Conservation (phyloP, 1,284 basidiomycete species). For the Ustilago shanxiensis region DNA sequence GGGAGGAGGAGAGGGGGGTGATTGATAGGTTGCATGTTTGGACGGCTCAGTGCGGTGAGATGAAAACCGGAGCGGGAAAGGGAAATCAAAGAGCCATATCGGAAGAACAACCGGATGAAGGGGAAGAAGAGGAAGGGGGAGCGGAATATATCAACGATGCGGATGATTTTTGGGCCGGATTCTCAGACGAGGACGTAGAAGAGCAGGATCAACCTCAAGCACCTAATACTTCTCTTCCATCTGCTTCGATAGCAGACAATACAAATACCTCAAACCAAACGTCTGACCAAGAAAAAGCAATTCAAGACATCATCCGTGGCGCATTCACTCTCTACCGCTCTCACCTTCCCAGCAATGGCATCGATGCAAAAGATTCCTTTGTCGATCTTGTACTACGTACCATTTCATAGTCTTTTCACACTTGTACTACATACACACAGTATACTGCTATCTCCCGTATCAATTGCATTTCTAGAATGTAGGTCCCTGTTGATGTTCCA, state of each 20-base stretch:
- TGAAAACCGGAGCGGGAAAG: not conserved
- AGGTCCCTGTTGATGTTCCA: constrained; percentile 29
- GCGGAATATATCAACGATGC: constrained; percentile 50
- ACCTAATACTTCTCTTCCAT: too few species aligned
- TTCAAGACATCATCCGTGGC: constrained; percentile 35
- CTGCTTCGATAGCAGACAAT: too few species aligned
- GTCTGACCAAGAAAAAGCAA: constrained; percentile 17
- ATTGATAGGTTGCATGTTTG: constrained; percentile 6
- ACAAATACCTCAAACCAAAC: too few species aligned
- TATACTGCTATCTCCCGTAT: not conserved
- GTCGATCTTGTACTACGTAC: constrained; percentile 17
- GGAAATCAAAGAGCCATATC: not conserved
- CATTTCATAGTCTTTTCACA: constrained; percentile 4
- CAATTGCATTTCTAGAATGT: constrained; percentile 13
- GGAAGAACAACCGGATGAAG: not conserved
- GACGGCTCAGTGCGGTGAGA: constrained; percentile 1
- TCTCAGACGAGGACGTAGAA: constrained; percentile 38
- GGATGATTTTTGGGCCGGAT: constrained; percentile 51
- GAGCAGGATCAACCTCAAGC: too few species aligned
- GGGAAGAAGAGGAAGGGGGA: not conserved
- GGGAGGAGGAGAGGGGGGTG: not conserved
- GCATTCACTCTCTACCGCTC: constrained; percentile 26
- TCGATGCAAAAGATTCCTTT: constrained; percentile 12
- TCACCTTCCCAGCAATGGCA: not conserved
- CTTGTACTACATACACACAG: not conserved